A percentile compares a stretch with the other conserved stretches of the same genome.
These are phyloP conservation scores for Metroxylon sagu DNA, from an alignment of 176 grass and related monocot species.

Conservation along the genomic window DNA sequence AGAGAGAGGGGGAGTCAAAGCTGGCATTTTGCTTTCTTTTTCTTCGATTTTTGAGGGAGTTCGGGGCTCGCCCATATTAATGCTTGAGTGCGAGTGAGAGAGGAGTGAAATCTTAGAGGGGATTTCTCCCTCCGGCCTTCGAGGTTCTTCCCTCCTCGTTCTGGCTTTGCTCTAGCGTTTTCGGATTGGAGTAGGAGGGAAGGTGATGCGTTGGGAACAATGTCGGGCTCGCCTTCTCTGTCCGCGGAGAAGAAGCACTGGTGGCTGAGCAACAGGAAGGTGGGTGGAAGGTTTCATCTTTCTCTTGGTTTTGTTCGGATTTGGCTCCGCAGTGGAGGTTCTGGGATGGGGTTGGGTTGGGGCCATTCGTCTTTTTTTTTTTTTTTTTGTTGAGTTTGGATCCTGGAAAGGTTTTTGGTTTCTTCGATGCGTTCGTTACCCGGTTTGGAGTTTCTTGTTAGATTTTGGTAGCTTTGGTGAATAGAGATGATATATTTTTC, in stretches of 20 bases:
- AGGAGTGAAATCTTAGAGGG: background rate
- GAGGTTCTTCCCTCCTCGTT: no score
- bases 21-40: slow-evolving; percentile 32
- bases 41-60: slow-evolving; percentile 6
- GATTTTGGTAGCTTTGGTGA: no score
- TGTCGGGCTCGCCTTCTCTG: slow-evolving; percentile 60
- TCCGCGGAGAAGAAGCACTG: slow-evolving; percentile 89
- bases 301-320: background rate
- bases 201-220: slow-evolving; percentile 43
- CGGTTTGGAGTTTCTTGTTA: no score
- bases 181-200: background rate
- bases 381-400: no score
- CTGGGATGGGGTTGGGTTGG: no score
- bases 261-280: slow-evolving; percentile 86
- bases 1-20: slow-evolving; percentile 43
- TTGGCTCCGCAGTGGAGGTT: no score
- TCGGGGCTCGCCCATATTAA: no score
- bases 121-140: no score
- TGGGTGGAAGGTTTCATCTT: background rate
- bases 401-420: no score
- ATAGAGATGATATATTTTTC: no score
- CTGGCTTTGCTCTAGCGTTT: background rate
- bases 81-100: background rate
- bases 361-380: no score
- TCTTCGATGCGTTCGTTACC: no score